Evolutionary conservation across 176 grass and related monocot genomes (phyloP).

Genomic region (Calamus simplicifolius): DNA sequence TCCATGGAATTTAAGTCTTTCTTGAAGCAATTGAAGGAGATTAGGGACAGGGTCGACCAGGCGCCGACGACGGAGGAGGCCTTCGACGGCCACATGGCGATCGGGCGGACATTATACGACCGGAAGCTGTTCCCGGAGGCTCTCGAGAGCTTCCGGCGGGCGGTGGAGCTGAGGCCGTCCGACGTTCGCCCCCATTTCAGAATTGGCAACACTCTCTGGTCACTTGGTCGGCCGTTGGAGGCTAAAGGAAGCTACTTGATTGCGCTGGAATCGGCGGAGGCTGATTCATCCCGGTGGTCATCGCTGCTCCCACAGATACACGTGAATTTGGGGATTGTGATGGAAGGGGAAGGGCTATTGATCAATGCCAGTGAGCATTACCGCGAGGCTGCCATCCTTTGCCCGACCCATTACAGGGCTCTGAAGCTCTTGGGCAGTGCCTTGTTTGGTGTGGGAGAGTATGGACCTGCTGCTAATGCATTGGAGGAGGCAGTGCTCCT

Average conservation of each 20-base stretch:
- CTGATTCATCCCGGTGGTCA: neutral
- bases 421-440: constrained; percentile 1
- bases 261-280: neutral
- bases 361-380: neutral
- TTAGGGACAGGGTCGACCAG: too few relatives aligned
- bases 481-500: constrained; percentile 5
- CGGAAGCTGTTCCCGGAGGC: neutral
- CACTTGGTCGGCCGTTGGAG: too few relatives aligned
- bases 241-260: too few relatives aligned
- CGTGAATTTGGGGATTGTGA: neutral
- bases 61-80: too few relatives aligned
- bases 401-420: constrained; percentile 5
- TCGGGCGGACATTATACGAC: too few relatives aligned
- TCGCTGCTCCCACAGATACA: constrained; percentile 3
- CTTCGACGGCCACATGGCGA: too few relatives aligned
- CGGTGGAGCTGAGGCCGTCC: neutral
- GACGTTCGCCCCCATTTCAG: neutral
- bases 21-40: too few relatives aligned
- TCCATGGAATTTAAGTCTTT: too few relatives aligned
- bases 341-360: neutral
- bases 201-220: too few relatives aligned
- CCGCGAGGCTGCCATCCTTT: neutral
- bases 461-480: neutral
- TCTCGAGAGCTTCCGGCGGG: neutral
- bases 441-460: neutral